phyloP scores from a whole-genome alignment of 345 rosid genomes.

The Moricandia moricandioides region DNA sequence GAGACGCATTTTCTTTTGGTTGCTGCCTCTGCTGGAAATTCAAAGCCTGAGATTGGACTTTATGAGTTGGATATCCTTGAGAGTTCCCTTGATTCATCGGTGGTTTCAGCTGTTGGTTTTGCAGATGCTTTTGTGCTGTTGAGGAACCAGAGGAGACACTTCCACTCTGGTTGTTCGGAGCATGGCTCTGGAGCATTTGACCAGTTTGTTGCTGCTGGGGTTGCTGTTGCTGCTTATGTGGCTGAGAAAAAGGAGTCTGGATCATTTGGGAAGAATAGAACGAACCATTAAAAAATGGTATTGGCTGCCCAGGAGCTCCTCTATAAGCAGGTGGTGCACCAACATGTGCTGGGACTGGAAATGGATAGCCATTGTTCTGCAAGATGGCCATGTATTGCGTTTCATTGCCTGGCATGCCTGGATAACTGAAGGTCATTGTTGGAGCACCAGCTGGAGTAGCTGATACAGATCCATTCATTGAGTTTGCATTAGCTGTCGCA shows the following conservation, averaged over 20 bases:
- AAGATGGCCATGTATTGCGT: slow-evolving; percentile 85
- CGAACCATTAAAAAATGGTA: slow-evolving; percentile 77
- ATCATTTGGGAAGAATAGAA: slow-evolving; percentile 91
- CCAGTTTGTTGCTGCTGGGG: slow-evolving; percentile 42
- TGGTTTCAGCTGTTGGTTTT: slow-evolving; percentile 66
- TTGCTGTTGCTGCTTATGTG: slow-evolving; percentile 47
- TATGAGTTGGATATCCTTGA: slow-evolving; percentile 62
- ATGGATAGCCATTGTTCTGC: slow-evolving; percentile 77
- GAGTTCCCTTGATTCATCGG: slow-evolving; percentile 44
- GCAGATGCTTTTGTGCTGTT: slow-evolving; percentile 73
- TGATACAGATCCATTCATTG: slow-evolving; percentile 50
- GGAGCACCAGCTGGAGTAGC: slow-evolving; percentile 59
- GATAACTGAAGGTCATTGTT: slow-evolving; percentile 80
- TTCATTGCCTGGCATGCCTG: slow-evolving; percentile 72
- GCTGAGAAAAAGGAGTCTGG: slow-evolving; percentile 67
- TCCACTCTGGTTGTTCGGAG: slow-evolving; percentile 45
- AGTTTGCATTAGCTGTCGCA: slow-evolving; percentile 43
- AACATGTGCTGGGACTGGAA: slow-evolving; percentile 85
- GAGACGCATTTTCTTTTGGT: slow-evolving; percentile 52
- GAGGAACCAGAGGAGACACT: slow-evolving; percentile 69
- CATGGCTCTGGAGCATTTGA: slow-evolving; percentile 63
- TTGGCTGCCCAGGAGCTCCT: slow-evolving; percentile 64
- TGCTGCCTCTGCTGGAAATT: slow-evolving; percentile 62
- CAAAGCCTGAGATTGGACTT: slow-evolving; percentile 54
- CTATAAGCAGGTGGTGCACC: slow-evolving; percentile 72